Base-by-base conservation (phyloP, 345 rosid genomes). In the Eutrema yunnanense region DNA sequence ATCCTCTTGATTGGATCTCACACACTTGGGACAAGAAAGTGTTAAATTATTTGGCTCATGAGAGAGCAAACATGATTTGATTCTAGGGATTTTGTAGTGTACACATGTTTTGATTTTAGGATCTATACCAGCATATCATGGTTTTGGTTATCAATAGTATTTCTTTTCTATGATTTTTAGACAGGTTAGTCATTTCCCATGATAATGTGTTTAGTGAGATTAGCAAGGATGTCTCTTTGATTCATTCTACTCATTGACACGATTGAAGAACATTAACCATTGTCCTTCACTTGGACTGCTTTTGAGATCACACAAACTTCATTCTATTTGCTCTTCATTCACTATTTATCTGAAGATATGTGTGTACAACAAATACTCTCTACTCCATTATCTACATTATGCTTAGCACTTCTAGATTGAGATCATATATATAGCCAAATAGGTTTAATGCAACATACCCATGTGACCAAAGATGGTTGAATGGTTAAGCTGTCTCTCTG, bases 21-120 rank as follows among this genome's bases (percentile, higher is more conserved):
- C 54, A 59, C 73, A 66, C 41, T 68, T 11, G 58, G 7, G 52
- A 29, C 19, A 67, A 33, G 78, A 42, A 59, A 32, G 49, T 72
- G 34, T 9, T 43, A 49, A 37, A 42, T 36, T 26, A 2, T 6
- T 46, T 55, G 40, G 55, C 11, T 54, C 9, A 63, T 13, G 7
- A 33, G 46, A 62, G 22, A 26, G 36, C 42, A 34, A 27, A 14
- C n/a, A 43, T 22, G 6, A 42, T 14, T 62, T 72, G 13, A 19
- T 62, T 41, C 16, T 51, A 34, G 1, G 22, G 34, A 8, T 51
- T 9, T 22, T 47, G 14, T 57, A 58, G 16, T 34, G 70, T 33
- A 22, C 8, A 29, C n/a, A 43, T 22, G 6, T 32, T 14, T 62
- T 72, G 13, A 19, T 62, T 41, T 12, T 72, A 2, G 30, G 46